These are phyloP conservation scores for Boletus pseudopeckii DNA, from an alignment of 768 basidiomycete genomes.

Conservation along the genomic window DNA sequence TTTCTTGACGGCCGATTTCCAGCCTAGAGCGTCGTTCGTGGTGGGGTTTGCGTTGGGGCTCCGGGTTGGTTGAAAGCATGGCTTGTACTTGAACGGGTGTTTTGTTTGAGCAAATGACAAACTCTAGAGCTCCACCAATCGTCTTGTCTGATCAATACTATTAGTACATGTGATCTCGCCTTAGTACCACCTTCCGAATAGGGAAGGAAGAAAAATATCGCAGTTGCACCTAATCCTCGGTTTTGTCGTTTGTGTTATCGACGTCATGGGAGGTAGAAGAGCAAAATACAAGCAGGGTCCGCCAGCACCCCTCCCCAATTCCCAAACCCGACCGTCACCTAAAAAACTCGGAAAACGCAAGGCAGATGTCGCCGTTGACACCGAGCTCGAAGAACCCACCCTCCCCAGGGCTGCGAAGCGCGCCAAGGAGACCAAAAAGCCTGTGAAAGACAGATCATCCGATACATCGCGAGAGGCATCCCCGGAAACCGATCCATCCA, in stretches of 20 bases:
- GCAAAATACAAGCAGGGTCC: constrained; percentile 81
- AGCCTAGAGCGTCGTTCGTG: constrained; percentile 83
- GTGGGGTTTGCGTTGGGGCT: constrained; percentile 81
- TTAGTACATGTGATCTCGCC: too few relatives aligned
- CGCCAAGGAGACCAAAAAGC: constrained; percentile 30
- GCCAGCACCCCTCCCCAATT: constrained; percentile 54
- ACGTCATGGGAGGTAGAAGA: constrained; percentile 77
- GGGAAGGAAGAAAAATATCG: constrained; percentile 22
- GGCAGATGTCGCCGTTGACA: constrained; percentile 41
- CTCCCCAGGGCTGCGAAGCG: constrained; percentile 35
- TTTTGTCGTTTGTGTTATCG: neutral
- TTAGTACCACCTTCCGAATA: constrained; percentile 16
- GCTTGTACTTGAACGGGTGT: neutral
- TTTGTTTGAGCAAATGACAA: too few relatives aligned
- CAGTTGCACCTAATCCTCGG: neutral
- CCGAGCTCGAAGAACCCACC: constrained; percentile 27
- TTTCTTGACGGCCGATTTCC: constrained; percentile 92
- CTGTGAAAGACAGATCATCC: constrained; percentile 23
- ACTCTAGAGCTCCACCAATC: too few relatives aligned
- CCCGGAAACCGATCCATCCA: constrained; percentile 34
- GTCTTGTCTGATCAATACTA: neutral
- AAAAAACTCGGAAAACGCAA: constrained; percentile 77
- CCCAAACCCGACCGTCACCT: constrained; percentile 34
- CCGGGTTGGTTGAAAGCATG: constrained; percentile 59
- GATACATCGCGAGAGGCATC: constrained; percentile 42